Conservation (phyloP, 1,139 yeast genomes). For the Pneumocystis carinii region DNA sequence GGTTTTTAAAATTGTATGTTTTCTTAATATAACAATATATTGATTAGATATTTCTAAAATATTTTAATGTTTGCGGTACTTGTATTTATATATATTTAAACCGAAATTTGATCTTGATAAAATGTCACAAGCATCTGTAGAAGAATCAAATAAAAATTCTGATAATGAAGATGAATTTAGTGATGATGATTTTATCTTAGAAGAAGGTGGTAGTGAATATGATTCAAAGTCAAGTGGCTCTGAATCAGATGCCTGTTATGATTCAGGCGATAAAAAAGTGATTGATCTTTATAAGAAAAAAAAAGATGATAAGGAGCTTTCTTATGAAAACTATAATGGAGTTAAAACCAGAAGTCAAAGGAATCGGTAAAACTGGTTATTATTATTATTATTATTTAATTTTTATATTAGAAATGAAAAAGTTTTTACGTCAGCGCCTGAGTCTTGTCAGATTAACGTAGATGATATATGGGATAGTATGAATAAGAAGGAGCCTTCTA, state of each 20-base stretch:
- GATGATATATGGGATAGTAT: constrained; percentile 41
- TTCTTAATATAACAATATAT: no score
- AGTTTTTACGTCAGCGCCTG: constrained; percentile 17
- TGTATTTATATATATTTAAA: not conserved
- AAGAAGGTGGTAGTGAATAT: not conserved
- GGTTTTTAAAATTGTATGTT: no score
- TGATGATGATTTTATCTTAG: not conserved
- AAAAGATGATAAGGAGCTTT: not conserved
- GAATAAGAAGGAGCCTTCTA: constrained; percentile 17
- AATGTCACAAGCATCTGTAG: not conserved
- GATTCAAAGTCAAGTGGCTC: constrained; percentile 9
- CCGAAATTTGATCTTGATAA: not conserved
- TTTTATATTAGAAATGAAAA: constrained; percentile 35
- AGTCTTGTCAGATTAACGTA: constrained; percentile 28
- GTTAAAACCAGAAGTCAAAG: constrained; percentile 15
- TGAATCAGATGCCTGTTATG: constrained; percentile 1
- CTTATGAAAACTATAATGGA: constrained; percentile 4
- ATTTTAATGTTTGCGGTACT: not conserved
- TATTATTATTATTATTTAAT: constrained; percentile 47
- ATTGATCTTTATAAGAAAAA: not conserved
- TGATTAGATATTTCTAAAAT: not conserved
- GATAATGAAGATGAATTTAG: not conserved
- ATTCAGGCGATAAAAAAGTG: constrained; percentile 10
- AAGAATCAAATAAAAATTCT: not conserved
- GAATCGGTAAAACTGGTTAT: constrained; percentile 24